These are phyloP conservation scores for Eutypa lata DNA, from an alignment of 2,329 filamentous ascomycete species.

Conservation along the genomic window DNA sequence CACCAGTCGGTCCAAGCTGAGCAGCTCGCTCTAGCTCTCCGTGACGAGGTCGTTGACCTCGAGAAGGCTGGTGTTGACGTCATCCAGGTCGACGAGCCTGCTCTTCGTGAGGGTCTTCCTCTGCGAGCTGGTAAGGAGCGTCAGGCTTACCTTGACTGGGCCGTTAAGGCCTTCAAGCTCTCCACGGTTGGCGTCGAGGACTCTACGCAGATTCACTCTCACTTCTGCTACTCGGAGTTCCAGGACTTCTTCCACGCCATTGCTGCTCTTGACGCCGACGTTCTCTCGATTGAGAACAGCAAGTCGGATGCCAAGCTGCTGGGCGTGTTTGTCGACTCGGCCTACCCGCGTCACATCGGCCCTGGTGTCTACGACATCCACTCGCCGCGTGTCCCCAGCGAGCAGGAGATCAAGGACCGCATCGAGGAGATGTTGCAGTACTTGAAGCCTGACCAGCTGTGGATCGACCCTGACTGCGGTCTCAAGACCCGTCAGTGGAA, in stretches of 20 bases:
- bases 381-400: constrained; percentile 92
- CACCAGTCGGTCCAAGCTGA: constrained; percentile 99
- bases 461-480: constrained; percentile 99
- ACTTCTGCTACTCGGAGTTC: constrained; percentile 99
- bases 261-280: constrained; percentile 93
- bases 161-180: constrained; percentile 96
- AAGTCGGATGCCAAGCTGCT: constrained; percentile 99
- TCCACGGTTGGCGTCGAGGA: constrained; percentile 90
- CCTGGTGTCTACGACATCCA: constrained; percentile 99
- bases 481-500: constrained; percentile 98
- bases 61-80: constrained; percentile 95
- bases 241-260: constrained; percentile 99
- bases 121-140: constrained; percentile 92
- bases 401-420: constrained; percentile 98
- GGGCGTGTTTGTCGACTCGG: constrained; percentile 96
- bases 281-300: constrained; percentile 99
- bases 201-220: constrained; percentile 98
- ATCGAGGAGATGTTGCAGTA: constrained; percentile 97
- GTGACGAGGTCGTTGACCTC: constrained; percentile 96
- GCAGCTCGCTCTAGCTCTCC: constrained; percentile 96
- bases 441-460: constrained; percentile 97
- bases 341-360: constrained; percentile 96
- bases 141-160: constrained; percentile 95
- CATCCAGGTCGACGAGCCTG: constrained; percentile 99
- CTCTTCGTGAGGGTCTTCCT: constrained; percentile 97